phyloP scores from a whole-genome alignment of 2,329 filamentous ascomycete species.

The Phialophora macrospora region DNA sequence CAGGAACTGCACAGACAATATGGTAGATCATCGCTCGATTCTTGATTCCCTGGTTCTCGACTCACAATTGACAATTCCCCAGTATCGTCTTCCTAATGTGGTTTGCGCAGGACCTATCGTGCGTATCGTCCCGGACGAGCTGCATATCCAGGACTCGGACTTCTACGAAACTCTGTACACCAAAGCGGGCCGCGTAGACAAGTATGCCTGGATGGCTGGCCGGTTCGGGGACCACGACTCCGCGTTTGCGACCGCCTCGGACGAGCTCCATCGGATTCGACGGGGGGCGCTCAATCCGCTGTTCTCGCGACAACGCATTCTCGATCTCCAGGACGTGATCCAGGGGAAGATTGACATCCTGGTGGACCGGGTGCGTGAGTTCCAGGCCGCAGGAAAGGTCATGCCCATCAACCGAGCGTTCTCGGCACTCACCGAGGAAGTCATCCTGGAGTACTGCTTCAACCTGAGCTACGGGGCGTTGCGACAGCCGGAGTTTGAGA shows the following conservation, averaged over 20 bases:
- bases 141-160: constrained; percentile 44
- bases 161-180: constrained; percentile 45
- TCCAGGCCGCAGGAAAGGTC: constrained; percentile 21
- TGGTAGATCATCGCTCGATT: constrained; percentile 5
- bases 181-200: constrained; percentile 41
- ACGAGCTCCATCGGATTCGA: constrained; percentile 36
- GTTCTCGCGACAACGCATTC: constrained; percentile 25
- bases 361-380: constrained; percentile 34
- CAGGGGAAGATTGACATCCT: constrained; percentile 38
- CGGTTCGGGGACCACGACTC: constrained; percentile 25
- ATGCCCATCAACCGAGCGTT: constrained; percentile 32
- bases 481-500: constrained; percentile 14
- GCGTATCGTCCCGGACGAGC: constrained; percentile 43
- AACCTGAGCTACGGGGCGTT: constrained; percentile 36
- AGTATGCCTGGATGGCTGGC: constrained; percentile 34
- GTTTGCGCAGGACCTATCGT: constrained; percentile 39
- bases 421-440: constrained; percentile 40
- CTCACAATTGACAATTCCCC: not conserved
- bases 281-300: constrained; percentile 36
- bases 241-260: constrained; percentile 29
- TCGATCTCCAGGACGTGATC: constrained; percentile 37
- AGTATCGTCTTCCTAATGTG: not conserved
- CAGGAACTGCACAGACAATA: constrained; percentile 14
- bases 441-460: constrained; percentile 43
- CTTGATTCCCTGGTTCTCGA: not conserved